Conservation (phyloP, 2,329 filamentous ascomycete genomes). For the Monosporascus ibericus region DNA sequence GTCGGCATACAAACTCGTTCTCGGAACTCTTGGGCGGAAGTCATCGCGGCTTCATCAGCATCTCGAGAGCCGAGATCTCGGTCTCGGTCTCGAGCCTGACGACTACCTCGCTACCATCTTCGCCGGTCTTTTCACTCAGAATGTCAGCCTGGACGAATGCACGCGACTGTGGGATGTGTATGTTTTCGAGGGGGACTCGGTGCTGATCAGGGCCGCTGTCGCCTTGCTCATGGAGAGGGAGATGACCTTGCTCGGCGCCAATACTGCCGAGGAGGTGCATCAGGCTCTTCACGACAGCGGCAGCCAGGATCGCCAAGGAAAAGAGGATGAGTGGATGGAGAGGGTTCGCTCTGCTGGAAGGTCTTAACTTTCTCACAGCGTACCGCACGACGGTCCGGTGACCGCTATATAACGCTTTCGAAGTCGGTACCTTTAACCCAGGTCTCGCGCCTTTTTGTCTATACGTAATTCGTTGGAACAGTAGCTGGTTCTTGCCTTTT, state of each 20-base stretch:
- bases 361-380: slow-evolving; percentile 3
- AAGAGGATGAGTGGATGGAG: slow-evolving; percentile 23
- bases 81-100: slow-evolving; percentile 40
- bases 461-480: background rate
- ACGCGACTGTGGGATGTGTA: slow-evolving; percentile 76
- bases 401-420: background rate
- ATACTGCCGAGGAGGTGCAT: slow-evolving; percentile 36
- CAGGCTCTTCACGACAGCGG: slow-evolving; percentile 29
- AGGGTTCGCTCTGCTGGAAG: slow-evolving; percentile 17
- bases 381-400: background rate
- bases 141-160: slow-evolving; percentile 62
- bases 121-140: slow-evolving; percentile 56
- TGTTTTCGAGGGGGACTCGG: slow-evolving; percentile 71
- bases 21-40: slow-evolving; percentile 61
- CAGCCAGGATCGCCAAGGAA: slow-evolving; percentile 12
- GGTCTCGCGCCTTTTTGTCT: background rate
- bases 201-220: slow-evolving; percentile 65
- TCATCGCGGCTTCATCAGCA: slow-evolving; percentile 58
- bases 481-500: background rate
- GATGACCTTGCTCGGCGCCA: slow-evolving; percentile 43
- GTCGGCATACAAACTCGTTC: slow-evolving; percentile 62
- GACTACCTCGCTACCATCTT: slow-evolving; percentile 56
- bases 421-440: background rate
- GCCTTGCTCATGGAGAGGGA: slow-evolving; percentile 55
- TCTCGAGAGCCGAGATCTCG: slow-evolving; percentile 44